phyloP scores from a whole-genome alignment of 768 basidiomycete genomes.

The Coprinopsis sp. region DNA sequence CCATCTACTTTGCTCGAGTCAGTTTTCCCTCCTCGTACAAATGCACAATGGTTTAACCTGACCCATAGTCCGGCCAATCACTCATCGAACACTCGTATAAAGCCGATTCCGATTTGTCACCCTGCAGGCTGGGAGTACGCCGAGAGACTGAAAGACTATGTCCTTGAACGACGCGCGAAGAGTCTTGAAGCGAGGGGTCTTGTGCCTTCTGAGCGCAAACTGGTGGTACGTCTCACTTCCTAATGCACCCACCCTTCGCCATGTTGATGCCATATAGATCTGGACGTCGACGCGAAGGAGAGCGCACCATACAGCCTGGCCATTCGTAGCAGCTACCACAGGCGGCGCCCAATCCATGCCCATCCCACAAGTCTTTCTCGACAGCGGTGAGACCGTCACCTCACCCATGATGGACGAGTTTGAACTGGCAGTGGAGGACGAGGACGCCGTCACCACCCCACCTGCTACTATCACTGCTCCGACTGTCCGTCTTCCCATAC shows the following conservation, averaged over 20 bases:
- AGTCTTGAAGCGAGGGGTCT: conserved; percentile 68
- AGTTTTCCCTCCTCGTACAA: conserved; percentile 21
- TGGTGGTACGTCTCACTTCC: conserved; percentile 49
- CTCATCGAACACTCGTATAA: conserved; percentile 98
- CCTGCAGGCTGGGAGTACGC: conserved; percentile 96
- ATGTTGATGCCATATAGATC: conserved; percentile 53
- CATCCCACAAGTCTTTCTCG: conserved; percentile 10
- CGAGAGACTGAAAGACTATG: conserved; percentile 83
- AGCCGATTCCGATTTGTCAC: conserved; percentile 94
- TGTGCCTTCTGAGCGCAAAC: conserved; percentile 52
- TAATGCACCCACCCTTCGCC: neutral
- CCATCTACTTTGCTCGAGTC: conserved; percentile 95
- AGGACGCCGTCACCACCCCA: neutral
- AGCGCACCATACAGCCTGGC: conserved; percentile 95
- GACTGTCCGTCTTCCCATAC: too few species aligned
- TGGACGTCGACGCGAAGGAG: conserved; percentile 96
- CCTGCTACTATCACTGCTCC: neutral
- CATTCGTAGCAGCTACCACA: conserved; percentile 58
- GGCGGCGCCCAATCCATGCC: conserved; percentile 9
- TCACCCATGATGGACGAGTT: neutral
- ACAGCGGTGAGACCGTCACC: neutral
- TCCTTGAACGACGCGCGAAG: conserved; percentile 77
- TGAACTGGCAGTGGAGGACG: conserved; percentile 5
- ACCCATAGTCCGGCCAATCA: conserved; percentile 86
- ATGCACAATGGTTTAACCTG: neutral